These are phyloP conservation scores for Claviceps fusiformis DNA, from an alignment of 2,329 filamentous ascomycete species.

Conservation along the genomic window DNA sequence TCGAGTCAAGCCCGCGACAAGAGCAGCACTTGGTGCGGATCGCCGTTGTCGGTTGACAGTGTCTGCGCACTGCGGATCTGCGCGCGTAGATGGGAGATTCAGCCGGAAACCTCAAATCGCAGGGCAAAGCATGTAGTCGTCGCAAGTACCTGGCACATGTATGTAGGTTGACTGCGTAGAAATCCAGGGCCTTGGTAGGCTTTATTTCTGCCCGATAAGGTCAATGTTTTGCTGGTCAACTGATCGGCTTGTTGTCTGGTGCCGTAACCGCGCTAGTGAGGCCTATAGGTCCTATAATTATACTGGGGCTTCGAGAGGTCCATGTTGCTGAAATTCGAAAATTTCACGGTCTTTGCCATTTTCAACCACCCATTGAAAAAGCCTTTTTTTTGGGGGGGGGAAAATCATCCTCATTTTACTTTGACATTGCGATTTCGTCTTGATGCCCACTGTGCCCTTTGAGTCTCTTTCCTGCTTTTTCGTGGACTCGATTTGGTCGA, in stretches of 20 bases:
- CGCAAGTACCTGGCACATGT: neutral
- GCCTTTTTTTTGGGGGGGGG: too few species aligned
- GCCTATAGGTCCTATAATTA: neutral
- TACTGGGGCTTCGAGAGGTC: neutral
- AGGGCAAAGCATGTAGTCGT: neutral
- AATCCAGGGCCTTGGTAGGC: neutral
- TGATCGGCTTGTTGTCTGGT: neutral
- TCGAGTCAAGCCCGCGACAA: neutral
- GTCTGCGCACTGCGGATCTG: neutral
- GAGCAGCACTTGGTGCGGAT: neutral
- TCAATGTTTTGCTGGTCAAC: neutral
- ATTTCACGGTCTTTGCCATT: neutral
- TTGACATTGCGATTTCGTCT: neutral
- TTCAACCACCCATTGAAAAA: neutral
- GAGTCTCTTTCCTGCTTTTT: neutral
- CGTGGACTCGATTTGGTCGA: neutral
- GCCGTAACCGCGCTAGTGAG: neutral
- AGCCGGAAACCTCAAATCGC: neutral
- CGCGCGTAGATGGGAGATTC: neutral
- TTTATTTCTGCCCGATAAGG: neutral
- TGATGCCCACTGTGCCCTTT: neutral
- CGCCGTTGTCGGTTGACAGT: neutral
- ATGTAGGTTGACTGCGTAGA: neutral
- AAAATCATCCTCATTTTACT: neutral
- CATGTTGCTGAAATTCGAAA: neutral